Evolutionary conservation across 305 asterid species (phyloP), one percentile per base, ranked within the genome.

Genomic region (Rubia peregrina): DNA sequence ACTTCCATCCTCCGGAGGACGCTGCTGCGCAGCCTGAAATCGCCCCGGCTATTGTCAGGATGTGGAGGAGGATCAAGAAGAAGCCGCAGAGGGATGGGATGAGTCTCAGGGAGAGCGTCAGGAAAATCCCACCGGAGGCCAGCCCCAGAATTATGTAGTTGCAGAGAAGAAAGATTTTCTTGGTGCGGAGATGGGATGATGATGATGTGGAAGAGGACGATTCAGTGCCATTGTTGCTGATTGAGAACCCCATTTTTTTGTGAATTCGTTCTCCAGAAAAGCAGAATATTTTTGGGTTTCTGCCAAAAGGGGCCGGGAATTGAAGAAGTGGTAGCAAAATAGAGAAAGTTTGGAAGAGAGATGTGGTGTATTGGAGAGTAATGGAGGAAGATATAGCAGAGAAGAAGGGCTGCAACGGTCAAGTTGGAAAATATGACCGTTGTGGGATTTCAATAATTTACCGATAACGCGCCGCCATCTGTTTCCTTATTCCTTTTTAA

Each of bases 31-130:
- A 83, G 40, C 98, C 98, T 9, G 87, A 81, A 6, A 90, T 65
- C 41, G 98, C 95, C 0, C 95, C 97, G 36, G 77, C 83, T 67
- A 92, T 87, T 60, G 98, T 90, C 76, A 85, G 70, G 82, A 83
- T 53, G 77, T 92, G 97, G 84, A 92, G 97, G 80, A 90, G 95
- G 77, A 92, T 85, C 68, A 92, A 82, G 79, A 92, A 81, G 75
- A 84, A 80, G 10, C 98, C 97, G 59, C 83, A 46, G 7, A 90
- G 84, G 16, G 98, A 92, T 9, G 98, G 98, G 80, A 89, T 64
- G 67, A 92, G 86, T 46, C 98, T 96, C 73, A 92, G 94, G 22
- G 98, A 89, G 70, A 90, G 96, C n/a, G 96, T 90, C 11, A 92
- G 87, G 88, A 92, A 90, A 65, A 90, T 87, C 90, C 98, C 90